phyloP scores from a whole-genome alignment of 164 flowering plant species.

The Taxillus chinensis region DNA sequence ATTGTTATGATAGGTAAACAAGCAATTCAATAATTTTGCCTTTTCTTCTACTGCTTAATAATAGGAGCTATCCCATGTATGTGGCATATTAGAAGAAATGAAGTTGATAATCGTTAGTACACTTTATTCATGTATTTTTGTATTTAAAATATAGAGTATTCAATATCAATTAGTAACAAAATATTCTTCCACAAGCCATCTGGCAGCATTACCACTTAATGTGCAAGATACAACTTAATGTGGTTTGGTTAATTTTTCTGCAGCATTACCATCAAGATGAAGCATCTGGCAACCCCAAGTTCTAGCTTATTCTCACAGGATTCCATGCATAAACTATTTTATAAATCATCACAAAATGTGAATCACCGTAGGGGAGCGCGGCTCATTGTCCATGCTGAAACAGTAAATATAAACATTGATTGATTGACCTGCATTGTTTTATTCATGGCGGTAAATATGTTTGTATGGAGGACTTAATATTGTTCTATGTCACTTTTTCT shows the following conservation, averaged over 20 bases:
- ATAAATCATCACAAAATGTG: constrained; percentile 23
- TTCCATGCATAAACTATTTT: constrained; percentile 31
- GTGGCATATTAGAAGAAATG: too few species aligned
- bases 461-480: too few species aligned
- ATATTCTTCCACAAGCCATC: not conserved
- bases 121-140: too few species aligned
- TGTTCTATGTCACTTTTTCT: not conserved
- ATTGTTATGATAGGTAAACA: too few species aligned
- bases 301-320: constrained; percentile 47
- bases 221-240: not conserved
- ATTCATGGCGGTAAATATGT: too few species aligned
- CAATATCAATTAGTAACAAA: not conserved
- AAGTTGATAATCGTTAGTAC: too few species aligned
- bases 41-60: too few species aligned
- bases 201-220: not conserved
- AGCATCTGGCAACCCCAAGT: constrained; percentile 31
- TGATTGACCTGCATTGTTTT: too few species aligned
- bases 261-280: constrained; percentile 35
- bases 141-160: too few species aligned
- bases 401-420: constrained; percentile 34
- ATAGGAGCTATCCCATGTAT: too few species aligned
- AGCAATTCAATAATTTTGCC: too few species aligned
- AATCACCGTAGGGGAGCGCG: constrained; percentile 43
- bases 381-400: constrained; percentile 67
- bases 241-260: constrained; percentile 3